Evolutionary conservation across 164 flowering plant species (phyloP).

Genomic region (Warburgia ugandensis): DNA sequence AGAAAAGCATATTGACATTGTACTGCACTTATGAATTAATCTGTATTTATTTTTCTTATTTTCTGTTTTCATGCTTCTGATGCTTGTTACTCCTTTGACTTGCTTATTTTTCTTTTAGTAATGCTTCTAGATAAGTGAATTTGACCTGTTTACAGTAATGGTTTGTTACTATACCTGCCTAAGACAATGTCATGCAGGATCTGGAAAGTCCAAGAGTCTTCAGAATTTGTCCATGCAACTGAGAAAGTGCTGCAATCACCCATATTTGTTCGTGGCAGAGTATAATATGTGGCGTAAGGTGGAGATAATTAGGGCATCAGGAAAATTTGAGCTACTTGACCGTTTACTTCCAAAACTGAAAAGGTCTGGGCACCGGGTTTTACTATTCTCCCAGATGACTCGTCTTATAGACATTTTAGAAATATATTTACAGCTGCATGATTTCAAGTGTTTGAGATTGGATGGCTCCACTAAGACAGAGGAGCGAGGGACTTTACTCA

Average conservation of each 20-base stretch:
- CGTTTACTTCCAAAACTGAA: conserved; percentile 92
- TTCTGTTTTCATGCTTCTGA: too few relatives aligned
- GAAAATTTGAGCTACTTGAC: conserved; percentile 98
- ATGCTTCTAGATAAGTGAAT: too few relatives aligned
- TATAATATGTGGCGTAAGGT: conserved; percentile 66
- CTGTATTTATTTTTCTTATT: too few relatives aligned
- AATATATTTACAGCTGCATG: conserved; percentile 58
- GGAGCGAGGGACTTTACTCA: conserved; percentile 68
- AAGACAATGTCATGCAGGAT: conserved; percentile 42
- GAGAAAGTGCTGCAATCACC: conserved; percentile 97
- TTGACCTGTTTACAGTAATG: too few relatives aligned
- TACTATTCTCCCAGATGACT: conserved; percentile 96
- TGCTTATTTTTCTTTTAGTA: too few relatives aligned
- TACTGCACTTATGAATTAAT: too few relatives aligned
- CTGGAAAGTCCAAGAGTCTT: conserved; percentile 79
- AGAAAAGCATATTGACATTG: too few relatives aligned
- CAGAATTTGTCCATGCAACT: conserved; percentile 96
- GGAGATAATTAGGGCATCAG: conserved; percentile 86
- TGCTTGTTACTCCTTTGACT: too few relatives aligned
- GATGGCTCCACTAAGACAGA: conserved; percentile 96
- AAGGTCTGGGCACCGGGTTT: conserved; percentile 78
- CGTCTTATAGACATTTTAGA: conserved; percentile 85
- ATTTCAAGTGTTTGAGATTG: conserved; percentile 67
- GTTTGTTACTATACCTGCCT: too few relatives aligned
- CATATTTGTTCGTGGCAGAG: conserved; percentile 78